Evolutionary conservation across 345 rosid genomes (phyloP).

Genomic region (Salix dunnii): DNA sequence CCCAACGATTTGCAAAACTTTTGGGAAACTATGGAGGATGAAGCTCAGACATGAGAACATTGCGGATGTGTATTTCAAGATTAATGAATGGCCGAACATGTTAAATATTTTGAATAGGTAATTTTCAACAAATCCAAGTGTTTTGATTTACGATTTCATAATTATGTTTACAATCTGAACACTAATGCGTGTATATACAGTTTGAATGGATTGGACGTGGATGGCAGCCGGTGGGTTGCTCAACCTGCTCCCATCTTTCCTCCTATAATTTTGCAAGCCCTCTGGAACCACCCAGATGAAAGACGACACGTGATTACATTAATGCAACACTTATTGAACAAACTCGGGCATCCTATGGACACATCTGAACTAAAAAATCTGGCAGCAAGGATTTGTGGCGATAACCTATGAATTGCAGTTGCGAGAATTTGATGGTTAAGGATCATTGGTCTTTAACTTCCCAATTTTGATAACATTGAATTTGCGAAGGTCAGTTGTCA

Average conservation of each 20-base stretch:
- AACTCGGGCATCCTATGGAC: conserved; percentile 14
- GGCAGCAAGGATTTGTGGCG: conserved; percentile 5
- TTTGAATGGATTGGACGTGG: conserved; percentile 32
- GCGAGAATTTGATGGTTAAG: background rate
- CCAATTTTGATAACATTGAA: no score
- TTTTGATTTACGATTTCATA: background rate
- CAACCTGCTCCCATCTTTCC: conserved; percentile 36
- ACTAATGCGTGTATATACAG: conserved; percentile 3
- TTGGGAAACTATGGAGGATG: conserved; percentile 18
- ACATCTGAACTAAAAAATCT: conserved; percentile 4
- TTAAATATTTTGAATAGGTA: conserved; percentile 38
- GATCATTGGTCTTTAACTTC: no score
- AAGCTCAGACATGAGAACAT: background rate
- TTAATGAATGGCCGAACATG: conserved; percentile 48
- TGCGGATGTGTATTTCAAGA: conserved; percentile 28
- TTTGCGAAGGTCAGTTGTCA: no score
- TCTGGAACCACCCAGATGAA: conserved; percentile 37
- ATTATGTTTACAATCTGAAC: background rate
- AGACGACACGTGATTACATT: conserved; percentile 24
- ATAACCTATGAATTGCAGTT: background rate
- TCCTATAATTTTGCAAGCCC: conserved; percentile 24
- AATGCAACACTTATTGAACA: conserved; percentile 16
- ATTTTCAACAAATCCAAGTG: conserved; percentile 2
- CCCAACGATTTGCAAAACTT: conserved; percentile 5
- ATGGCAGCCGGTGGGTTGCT: conserved; percentile 27